Conservation (phyloP, 352 stramenopile genomes). For the Phytophthora aleatoria region DNA sequence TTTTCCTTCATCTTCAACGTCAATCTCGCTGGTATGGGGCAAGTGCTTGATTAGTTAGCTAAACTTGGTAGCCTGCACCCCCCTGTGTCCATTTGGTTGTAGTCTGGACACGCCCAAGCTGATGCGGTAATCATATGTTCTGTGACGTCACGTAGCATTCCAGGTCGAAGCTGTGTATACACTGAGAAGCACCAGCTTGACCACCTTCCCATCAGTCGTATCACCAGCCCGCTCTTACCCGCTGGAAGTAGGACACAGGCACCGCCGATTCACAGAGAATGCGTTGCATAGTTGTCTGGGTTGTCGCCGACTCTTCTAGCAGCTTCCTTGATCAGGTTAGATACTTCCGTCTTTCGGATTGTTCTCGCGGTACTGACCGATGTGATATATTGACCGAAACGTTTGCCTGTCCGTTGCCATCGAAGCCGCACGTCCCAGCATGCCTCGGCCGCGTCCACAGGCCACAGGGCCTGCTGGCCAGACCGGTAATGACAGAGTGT, state of each 20-base stretch:
- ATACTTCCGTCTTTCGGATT: constrained; percentile 11
- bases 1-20: too few relatives aligned
- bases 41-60: too few relatives aligned
- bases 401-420: not conserved
- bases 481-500: constrained; percentile 24
- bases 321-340: constrained; percentile 20
- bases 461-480: constrained; percentile 6
- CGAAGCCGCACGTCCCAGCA: not conserved
- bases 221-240: not conserved
- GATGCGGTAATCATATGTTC: not conserved
- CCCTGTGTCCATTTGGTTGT: too few relatives aligned
- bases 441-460: constrained; percentile 13
- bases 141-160: too few relatives aligned
- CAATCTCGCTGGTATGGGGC: too few relatives aligned
- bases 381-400: constrained; percentile 2
- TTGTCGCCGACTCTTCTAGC: too few relatives aligned
- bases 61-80: too few relatives aligned
- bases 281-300: not conserved
- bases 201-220: not conserved
- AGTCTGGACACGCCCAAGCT: too few relatives aligned
- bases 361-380: not conserved
- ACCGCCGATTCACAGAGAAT: not conserved
- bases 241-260: not conserved
- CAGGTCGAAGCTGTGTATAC: not conserved
- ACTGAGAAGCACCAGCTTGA: not conserved